Conservation (phyloP, 805 yeast species). For the Ogataea corticis region DNA sequence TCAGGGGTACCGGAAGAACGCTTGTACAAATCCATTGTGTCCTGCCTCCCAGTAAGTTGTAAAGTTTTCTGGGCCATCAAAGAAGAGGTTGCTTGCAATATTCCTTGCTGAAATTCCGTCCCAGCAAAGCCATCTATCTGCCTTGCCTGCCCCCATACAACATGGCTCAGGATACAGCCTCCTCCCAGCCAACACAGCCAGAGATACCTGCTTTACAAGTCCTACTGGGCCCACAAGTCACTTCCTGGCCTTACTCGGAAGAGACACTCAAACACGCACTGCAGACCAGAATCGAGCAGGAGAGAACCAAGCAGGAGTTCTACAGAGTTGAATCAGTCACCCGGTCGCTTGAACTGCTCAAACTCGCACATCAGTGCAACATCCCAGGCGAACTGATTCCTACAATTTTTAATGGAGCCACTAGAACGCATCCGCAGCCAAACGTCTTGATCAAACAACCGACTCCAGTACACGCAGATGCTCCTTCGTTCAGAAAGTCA, state of each 20-base stretch:
- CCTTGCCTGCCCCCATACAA: too few relatives aligned
- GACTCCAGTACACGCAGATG: not conserved
- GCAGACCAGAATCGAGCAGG: slow-evolving; percentile 67
- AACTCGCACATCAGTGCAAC: slow-evolving; percentile 57
- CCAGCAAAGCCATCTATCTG: too few relatives aligned
- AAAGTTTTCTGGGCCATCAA: too few relatives aligned
- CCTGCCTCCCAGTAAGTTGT: too few relatives aligned
- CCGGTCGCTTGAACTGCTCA: slow-evolving; percentile 60
- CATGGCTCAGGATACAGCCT: too few relatives aligned
- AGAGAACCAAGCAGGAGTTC: slow-evolving; percentile 77
- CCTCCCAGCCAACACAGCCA: not conserved
- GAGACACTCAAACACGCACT: slow-evolving; percentile 59
- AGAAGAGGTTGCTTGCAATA: too few relatives aligned
- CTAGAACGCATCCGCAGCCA: not conserved
- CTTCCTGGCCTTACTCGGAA: slow-evolving; percentile 57
- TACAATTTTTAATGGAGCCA: slow-evolving; percentile 41
- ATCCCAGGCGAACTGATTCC: slow-evolving; percentile 69
- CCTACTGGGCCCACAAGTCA: slow-evolving; percentile 54
- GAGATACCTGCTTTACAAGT: slow-evolving; percentile 40
- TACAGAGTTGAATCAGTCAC: slow-evolving; percentile 64
- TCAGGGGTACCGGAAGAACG: not conserved
- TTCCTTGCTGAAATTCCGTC: too few relatives aligned
- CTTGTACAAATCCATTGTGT: not conserved
- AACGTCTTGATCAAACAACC: slow-evolving; percentile 1
- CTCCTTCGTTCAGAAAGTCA: not conserved